A percentile compares a stretch with the other conserved stretches of the same genome.
Conservation (phyloP, 345 rosid genomes). For the Sonneratia caseolaris region DNA sequence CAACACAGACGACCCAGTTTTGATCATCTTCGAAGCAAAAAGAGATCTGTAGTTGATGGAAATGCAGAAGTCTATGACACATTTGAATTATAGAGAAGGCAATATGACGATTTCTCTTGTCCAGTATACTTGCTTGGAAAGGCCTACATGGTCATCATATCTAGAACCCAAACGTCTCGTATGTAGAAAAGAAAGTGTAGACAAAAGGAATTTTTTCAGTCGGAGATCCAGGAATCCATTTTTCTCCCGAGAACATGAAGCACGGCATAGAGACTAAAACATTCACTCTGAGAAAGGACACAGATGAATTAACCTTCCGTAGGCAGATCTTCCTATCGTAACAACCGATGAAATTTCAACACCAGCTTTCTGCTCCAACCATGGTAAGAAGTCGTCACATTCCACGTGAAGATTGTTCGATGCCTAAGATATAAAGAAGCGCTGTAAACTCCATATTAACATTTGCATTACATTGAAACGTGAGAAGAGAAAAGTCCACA, state of each 20-base stretch:
- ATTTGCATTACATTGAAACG: background rate
- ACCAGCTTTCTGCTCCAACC: constrained; percentile 66
- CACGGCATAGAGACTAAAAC: background rate
- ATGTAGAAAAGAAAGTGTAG: background rate
- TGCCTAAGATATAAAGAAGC: constrained; percentile 15
- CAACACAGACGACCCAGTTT: constrained; percentile 58
- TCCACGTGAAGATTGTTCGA: constrained; percentile 27
- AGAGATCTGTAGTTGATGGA: constrained; percentile 38
- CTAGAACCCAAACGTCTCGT: background rate
- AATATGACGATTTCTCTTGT: background rate
- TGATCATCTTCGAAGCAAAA: constrained; percentile 48
- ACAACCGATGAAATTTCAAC: constrained; percentile 42
- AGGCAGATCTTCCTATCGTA: constrained; percentile 56
- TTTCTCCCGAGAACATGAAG: background rate
- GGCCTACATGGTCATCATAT: background rate
- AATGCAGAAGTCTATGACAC: background rate
- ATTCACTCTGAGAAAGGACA: background rate
- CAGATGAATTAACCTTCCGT: constrained; percentile 41
- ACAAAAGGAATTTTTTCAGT: background rate
- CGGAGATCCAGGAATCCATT: background rate
- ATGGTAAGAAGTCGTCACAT: constrained; percentile 56
- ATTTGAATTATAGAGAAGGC: background rate
- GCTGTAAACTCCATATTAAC: background rate
- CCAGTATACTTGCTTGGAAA: background rate
- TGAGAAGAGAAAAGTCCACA: background rate